These are phyloP conservation scores for Salinomyces thailandicus DNA, from an alignment of 2,329 filamentous ascomycete genomes.

Conservation along the genomic window DNA sequence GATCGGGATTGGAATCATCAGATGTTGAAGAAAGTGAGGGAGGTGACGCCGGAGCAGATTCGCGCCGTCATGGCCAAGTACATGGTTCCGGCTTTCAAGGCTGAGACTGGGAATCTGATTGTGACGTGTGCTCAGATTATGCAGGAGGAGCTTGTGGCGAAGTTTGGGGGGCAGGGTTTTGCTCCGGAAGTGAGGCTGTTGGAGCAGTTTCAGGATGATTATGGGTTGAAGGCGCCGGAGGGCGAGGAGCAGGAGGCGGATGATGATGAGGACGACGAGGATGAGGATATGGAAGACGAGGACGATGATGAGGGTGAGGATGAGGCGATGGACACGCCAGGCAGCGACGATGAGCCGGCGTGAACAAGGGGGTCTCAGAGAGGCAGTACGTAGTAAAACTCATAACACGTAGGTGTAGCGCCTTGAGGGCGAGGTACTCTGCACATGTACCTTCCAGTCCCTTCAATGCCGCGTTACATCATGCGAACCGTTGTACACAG, in stretches of 20 bases:
- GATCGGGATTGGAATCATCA: slow-evolving; percentile 66
- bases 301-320: slow-evolving; percentile 20
- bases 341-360: slow-evolving; percentile 2
- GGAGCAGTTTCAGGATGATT: slow-evolving; percentile 77
- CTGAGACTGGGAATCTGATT: slow-evolving; percentile 71
- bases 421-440: too few relatives aligned
- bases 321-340: slow-evolving; percentile 8
- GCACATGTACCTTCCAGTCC: too few relatives aligned
- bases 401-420: too few relatives aligned
- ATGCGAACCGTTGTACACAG: too few relatives aligned
- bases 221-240: slow-evolving; percentile 60
- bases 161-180: slow-evolving; percentile 68
- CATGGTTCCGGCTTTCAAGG: slow-evolving; percentile 68
- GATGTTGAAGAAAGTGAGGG: slow-evolving; percentile 65
- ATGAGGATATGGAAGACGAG: slow-evolving; percentile 42
- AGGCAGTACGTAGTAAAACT: too few relatives aligned
- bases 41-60: slow-evolving; percentile 67
- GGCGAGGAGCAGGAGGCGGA: slow-evolving; percentile 51
- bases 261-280: slow-evolving; percentile 48
- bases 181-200: slow-evolving; percentile 63
- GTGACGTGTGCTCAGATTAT: slow-evolving; percentile 80
- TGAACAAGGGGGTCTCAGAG: too few relatives aligned
- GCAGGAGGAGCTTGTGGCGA: slow-evolving; percentile 67
- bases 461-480: too few relatives aligned
- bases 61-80: slow-evolving; percentile 62